These are phyloP conservation scores for Sideroxylon spinosum DNA, from an alignment of 179 eudicot species.

Conservation along the genomic window DNA sequence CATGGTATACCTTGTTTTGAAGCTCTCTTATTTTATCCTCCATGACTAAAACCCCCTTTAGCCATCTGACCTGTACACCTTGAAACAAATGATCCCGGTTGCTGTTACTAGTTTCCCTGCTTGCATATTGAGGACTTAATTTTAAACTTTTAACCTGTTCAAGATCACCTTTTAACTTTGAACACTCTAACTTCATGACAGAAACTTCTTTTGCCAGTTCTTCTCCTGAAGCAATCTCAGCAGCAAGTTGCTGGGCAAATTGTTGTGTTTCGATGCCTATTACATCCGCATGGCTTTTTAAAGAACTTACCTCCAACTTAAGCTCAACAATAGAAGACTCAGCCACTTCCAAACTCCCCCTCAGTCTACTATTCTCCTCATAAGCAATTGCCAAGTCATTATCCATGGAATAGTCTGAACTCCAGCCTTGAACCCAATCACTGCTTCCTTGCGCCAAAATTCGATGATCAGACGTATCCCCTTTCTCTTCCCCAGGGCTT, in stretches of 20 bases:
- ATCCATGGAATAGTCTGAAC: conserved; percentile 49
- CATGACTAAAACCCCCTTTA: conserved; percentile 44
- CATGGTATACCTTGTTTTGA: conserved; percentile 53
- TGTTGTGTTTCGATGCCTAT: conserved; percentile 63
- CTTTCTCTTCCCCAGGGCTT: conserved; percentile 45
- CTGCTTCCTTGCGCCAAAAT: conserved; percentile 35
- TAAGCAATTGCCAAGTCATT: conserved; percentile 50
- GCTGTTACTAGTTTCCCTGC: conserved; percentile 21
- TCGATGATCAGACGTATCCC: conserved; percentile 38
- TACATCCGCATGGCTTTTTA: conserved; percentile 61
- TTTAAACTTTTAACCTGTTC: conserved; percentile 47
- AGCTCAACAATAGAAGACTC: conserved; percentile 69
- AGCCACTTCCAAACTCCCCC: conserved; percentile 60
- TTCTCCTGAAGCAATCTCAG: conserved; percentile 61
- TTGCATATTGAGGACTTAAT: conserved; percentile 32
- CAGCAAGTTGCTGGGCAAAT: conserved; percentile 45
- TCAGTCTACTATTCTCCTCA: conserved; percentile 71
- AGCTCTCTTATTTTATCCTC: conserved; percentile 66
- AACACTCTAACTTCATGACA: conserved; percentile 64
- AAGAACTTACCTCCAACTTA: conserved; percentile 59
- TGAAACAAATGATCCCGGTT: conserved; percentile 25
- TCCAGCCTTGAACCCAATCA: conserved; percentile 56
- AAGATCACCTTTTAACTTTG: conserved; percentile 63
- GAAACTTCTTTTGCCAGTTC: conserved; percentile 65
- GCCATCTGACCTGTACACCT: conserved; percentile 34